Evolutionary conservation across 306 rosid species (phyloP), one percentile per base, ranked within the genome.

Genomic region (Comarum palustre): DNA sequence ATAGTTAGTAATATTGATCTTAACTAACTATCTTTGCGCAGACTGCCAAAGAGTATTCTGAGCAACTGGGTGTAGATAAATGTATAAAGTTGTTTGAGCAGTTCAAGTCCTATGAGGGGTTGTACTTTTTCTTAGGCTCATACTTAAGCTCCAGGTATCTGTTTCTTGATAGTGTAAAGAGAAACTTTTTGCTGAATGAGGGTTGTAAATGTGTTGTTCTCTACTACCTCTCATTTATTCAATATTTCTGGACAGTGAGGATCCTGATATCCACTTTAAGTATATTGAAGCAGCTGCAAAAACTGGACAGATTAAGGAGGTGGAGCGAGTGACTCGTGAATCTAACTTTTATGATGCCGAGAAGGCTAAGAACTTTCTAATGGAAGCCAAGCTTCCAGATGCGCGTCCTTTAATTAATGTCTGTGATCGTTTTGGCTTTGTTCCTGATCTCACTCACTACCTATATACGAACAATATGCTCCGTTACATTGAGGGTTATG

Each of bases 251-350:
- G 75, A 69, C 88, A 95, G 99, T 81, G 99, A 95, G 99, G 99
- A 95, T 85, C 99, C 99, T 29, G 99, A 91, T 75, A 90, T 95
- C 73, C 99, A 95, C 85, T 95, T 91, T 72, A 95, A 95, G 96
- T 95, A 95, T 88, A 91, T 95, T 52, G 99, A 95, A 75, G 88
- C 99, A 17, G 99, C 99, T 77, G 97, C 99, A 41, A 95, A 90
- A 86, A 95, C 97, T 78, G 99, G 99, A 69, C 99, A 95, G 78
- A 95, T 95, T 81, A 95, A 95, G 88, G 99, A 95, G 82, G 99
- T 95, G 9, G 99, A 95, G 77, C 99, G 99, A 73, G 97, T 95
- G 69, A 95, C 99, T 45, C 82, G 99, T 81, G 99, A 95, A 84
- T 95, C 99, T 66, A 91, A 85, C 72, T 95, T 91, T 84, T 95